Base-by-base conservation (phyloP, 202 grass and related monocot species). In the Setaria italica region DNA sequence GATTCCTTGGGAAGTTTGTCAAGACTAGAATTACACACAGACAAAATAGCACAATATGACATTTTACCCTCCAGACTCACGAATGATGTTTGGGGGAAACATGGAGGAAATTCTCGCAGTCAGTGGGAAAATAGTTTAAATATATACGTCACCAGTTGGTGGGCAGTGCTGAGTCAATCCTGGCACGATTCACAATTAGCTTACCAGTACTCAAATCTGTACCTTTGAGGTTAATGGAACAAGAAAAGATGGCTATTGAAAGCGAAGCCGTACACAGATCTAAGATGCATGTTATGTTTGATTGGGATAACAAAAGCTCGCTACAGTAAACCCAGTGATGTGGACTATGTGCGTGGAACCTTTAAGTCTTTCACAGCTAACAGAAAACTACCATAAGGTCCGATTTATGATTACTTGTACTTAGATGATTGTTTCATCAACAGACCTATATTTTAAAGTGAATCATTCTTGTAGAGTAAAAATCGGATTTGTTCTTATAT, bases 101-200 rank as follows among this genome's bases (percentile, higher is more conserved):
- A 55, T 9, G 42, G 30, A 46, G 7, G n/a, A 47, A 45, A 49
- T 34, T 29, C 34, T 37, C 2, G 41, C 21, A 15, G 20, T 20
- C 13, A n/a, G 21, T 53, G 25, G 8, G 2, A 42, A 79, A 20
- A 43, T 72, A 42, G 9, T 72, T 53, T 21, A 74, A 58, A 33
- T 20, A 39, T 21, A 51, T 63, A 41, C 39, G 32, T 39, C 53
- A 25, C 19, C 8, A 15, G 32, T 71, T 76, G 49, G 14, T 56
- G 29, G 43, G 12, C 65, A 13, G 17, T 37, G 25, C 19, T 80
- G 19, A 64, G 5, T 8, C 9, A 25, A 14, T 71, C 67, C 11
- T 14, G 5, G 5, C 0, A 62, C 15, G 33, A 79, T 88, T 66
- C 34, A 70, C 11, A 82, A 54, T 46, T 78, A 71, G 66, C 65